Evolutionary conservation across 768 basidiomycete species (phyloP), one percentile per base, ranked within the genome.

Genomic region (Dendrothele bispora): DNA sequence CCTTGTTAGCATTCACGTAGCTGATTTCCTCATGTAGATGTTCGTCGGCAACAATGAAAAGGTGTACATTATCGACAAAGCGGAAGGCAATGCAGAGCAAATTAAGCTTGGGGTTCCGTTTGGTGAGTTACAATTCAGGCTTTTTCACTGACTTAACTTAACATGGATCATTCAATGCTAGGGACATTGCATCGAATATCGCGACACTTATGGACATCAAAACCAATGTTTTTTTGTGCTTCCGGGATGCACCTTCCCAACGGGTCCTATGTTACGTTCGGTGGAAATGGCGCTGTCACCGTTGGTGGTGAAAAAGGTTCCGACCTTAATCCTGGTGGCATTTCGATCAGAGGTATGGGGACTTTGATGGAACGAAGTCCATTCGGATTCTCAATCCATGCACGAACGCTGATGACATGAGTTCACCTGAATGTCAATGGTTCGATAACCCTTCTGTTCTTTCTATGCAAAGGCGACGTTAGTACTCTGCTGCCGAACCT

Each of bases 31-130:
- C 28, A n/a, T 26, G 15, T 59, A 87, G 88, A 82, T 88, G 80
- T 91, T 93, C 64, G 67, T 93, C 43, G 91, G 88, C 25, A 88
- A 85, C 53, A 70, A 77, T 6, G 71, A 90, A 55, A 90, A 83
- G 62, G 86, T 95, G 26, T 95, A 94, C 67, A 87, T 94, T 18
- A 69, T 94, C 17, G 93, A 97, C 73, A 97, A 97, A 70, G 82
- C 84, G 1, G 90, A 93, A 61, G 81, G 80, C 26, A 93, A 94
- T 61, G 73, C 75, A 3, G 78, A 78, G 3, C 67, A 74, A 55
- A 74, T 92, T 51, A 72, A 77, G 85, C 86, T 1, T 88, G 85
- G 81, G 89, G 80, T 18, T 62, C 85, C 0, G 81, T 84, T 15
- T 91, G 84, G 84, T 84, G 26, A 24, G 12, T 17, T 18, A 17